phyloP scores from a whole-genome alignment of 192 early-diverging fungal species.

The Coemansia asiatica region DNA sequence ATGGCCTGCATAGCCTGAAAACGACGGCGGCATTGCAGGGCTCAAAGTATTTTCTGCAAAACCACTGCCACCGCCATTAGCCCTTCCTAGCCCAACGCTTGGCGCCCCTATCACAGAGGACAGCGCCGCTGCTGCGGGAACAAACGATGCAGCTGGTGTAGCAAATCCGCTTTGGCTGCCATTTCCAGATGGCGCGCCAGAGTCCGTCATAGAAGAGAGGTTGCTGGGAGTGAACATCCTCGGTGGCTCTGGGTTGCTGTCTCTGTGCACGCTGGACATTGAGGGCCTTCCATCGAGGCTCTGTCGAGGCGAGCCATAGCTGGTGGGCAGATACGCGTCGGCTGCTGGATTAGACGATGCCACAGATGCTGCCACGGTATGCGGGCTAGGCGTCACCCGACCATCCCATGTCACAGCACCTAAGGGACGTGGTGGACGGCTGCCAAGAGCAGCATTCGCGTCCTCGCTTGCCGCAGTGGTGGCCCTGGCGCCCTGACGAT shows the following conservation, averaged over 20 bases:
- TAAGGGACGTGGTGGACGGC: constrained; percentile 16
- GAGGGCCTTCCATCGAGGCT: constrained; percentile 33
- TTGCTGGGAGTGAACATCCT: constrained; percentile 44
- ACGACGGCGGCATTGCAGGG: not conserved
- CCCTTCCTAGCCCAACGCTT: not conserved
- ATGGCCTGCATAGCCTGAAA: not conserved
- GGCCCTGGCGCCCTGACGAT: constrained; percentile 17
- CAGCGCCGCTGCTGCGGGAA: constrained; percentile 1
- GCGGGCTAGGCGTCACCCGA: constrained; percentile 17
- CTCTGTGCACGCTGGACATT: constrained; percentile 2
- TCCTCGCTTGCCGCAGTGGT: not conserved
- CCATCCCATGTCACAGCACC: constrained; percentile 17
- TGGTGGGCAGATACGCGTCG: constrained; percentile 9
- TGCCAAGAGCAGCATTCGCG: constrained; percentile 3
- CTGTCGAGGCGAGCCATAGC: constrained; percentile 26
- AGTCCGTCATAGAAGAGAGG: constrained; percentile 10
- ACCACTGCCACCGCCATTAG: not conserved
- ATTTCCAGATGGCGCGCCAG: not conserved
- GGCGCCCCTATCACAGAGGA: not conserved
- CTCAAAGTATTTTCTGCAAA: not conserved
- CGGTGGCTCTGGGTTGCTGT: constrained; percentile 22
- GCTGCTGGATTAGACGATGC: not conserved
- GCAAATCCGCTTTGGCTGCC: constrained; percentile 17
- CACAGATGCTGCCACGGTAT: not conserved
- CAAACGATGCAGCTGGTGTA: constrained; percentile 20